phyloP scores from a whole-genome alignment of 306 rosid species.

The Hylodesmum podocarpum region DNA sequence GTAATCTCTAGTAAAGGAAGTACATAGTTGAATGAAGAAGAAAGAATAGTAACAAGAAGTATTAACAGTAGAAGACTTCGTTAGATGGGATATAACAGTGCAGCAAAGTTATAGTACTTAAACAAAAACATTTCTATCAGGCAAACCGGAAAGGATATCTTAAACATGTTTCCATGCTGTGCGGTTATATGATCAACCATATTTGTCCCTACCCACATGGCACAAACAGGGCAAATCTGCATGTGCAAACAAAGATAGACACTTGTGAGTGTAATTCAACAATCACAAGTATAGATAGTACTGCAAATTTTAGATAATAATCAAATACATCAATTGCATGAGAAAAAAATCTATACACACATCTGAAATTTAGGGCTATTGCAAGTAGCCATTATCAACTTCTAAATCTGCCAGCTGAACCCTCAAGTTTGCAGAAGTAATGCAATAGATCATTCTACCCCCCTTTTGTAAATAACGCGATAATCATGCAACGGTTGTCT shows the following conservation, averaged over 20 bases:
- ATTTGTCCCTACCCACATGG: constrained; percentile 47
- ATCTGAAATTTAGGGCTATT: neutral
- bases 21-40: constrained; percentile 18
- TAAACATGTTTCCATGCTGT: constrained; percentile 55
- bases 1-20: constrained; percentile 59
- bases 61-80: neutral
- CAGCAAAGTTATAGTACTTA: neutral
- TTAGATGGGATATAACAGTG: neutral
- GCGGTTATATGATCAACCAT: constrained; percentile 65
- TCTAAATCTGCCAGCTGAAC: constrained; percentile 1
- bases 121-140: constrained; percentile 5
- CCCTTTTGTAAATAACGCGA: neutral
- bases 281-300: neutral
- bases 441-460: neutral
- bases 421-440: neutral
- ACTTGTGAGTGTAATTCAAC: constrained; percentile 26
- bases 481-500: neutral
- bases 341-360: constrained; percentile 1
- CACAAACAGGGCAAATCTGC: constrained; percentile 78
- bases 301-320: neutral
- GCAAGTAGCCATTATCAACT: constrained; percentile 15
- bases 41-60: neutral
- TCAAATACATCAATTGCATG: neutral
- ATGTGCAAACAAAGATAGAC: constrained; percentile 27
- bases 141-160: constrained; percentile 61